Percentiles rank a stretch among this genome's conserved stretches.
These are phyloP conservation scores for Collybia nuda DNA, from an alignment of 768 basidiomycete genomes.

Conservation along the genomic window DNA sequence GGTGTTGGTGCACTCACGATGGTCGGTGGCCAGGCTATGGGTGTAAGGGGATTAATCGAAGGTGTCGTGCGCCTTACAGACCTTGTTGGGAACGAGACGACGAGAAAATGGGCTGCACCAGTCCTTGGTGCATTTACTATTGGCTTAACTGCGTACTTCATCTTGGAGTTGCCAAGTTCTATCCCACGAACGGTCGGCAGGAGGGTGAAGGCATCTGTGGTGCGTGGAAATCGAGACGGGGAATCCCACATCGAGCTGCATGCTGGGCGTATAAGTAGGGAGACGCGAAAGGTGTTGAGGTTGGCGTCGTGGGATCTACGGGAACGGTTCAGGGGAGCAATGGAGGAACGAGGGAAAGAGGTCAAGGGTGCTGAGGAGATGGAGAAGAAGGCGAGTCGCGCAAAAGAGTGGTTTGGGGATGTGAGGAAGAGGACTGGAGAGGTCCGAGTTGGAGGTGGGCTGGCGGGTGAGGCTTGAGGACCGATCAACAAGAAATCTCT, in stretches of 20 bases:
- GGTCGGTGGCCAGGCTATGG: conserved; percentile 82
- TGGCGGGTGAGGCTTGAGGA: conserved; percentile 9
- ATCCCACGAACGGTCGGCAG: conserved; percentile 91
- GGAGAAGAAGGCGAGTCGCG: conserved; percentile 67
- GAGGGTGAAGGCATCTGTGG: conserved; percentile 68
- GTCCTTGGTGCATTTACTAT: conserved; percentile 74
- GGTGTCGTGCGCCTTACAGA: conserved; percentile 75
- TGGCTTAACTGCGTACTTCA: conserved; percentile 76
- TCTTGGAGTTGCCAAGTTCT: conserved; percentile 84
- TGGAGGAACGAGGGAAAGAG: conserved; percentile 79
- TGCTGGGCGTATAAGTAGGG: conserved; percentile 67
- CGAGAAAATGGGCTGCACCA: conserved; percentile 87
- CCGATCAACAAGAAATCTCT: not conserved
- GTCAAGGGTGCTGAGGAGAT: conserved; percentile 76
- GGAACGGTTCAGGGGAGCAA: conserved; percentile 75
- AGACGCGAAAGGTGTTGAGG: conserved; percentile 92
- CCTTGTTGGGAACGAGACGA: conserved; percentile 74
- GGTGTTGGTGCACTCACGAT: conserved; percentile 87
- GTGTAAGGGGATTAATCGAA: conserved; percentile 75
- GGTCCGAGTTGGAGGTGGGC: conserved; percentile 32
- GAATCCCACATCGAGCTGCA: conserved; percentile 70
- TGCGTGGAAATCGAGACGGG: conserved; percentile 43
- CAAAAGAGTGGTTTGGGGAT: conserved; percentile 69
- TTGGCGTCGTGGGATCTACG: conserved; percentile 88
- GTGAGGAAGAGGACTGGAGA: conserved; percentile 47